Evolutionary conservation across 140 eudicot genomes (phyloP).

Genomic region (Artemisia princeps): DNA sequence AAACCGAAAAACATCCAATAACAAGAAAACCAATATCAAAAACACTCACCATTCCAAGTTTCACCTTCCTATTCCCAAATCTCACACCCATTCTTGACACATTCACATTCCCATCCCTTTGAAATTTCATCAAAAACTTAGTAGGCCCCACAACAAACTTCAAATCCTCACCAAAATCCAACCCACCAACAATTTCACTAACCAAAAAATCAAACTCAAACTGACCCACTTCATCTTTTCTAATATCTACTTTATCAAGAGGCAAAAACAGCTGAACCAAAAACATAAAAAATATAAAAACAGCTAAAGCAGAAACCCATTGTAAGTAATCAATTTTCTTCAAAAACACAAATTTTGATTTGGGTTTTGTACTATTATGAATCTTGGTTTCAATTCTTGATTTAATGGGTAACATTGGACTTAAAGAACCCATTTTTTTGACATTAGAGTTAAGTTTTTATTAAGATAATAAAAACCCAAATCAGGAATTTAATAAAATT

Average conservation of each 20-base stretch:
- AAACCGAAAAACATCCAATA: background rate
- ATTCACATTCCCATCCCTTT: constrained; percentile 32
- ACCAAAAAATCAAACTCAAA: constrained; percentile 15
- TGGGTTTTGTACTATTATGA: constrained; percentile 26
- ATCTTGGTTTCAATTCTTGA: constrained; percentile 31
- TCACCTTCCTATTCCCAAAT: constrained; percentile 67
- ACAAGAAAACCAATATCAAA: background rate
- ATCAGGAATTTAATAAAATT: constrained; percentile 6
- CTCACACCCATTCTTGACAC: constrained; percentile 41
- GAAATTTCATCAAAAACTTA: constrained; percentile 47
- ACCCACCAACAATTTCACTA: constrained; percentile 34
- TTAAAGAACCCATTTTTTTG: constrained; percentile 68
- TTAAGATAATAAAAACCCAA: constrained; percentile 15
- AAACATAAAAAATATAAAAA: constrained; percentile 62
- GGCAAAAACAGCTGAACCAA: constrained; percentile 71
- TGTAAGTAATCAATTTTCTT: constrained; percentile 69
- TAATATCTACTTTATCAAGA: constrained; percentile 41
- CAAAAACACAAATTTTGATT: constrained; percentile 58
- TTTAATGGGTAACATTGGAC: constrained; percentile 44
- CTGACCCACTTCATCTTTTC: constrained; percentile 27
- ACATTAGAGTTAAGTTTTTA: constrained; percentile 27
- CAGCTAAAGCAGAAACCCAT: constrained; percentile 69
- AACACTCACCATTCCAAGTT: constrained; percentile 72
- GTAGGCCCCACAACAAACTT: constrained; percentile 44
- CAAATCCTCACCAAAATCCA: constrained; percentile 73